Evolutionary conservation across 179 eudicot genomes (phyloP), one percentile per base, ranked within the genome.

Genomic region (Pouteria campechiana): DNA sequence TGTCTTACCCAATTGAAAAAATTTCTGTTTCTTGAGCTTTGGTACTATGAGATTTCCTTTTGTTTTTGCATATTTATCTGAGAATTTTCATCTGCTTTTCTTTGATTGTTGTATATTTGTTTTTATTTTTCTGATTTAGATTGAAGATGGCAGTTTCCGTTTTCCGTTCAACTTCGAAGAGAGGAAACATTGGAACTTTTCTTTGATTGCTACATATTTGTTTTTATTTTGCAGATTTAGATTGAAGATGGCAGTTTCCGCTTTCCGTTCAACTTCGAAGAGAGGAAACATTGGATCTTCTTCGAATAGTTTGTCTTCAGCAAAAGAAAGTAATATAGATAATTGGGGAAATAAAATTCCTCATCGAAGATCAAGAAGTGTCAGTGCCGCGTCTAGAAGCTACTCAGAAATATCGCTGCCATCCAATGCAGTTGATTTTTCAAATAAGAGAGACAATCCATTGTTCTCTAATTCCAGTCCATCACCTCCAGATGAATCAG

Each of bases 361-460:
- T 0, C 42, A 49, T 2, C 66, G 78, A 50, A 67, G 95, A 62
- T 85, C 95, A 4, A 70, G 54, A 25, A 85, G 95, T 54, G 93
- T 85, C 22, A 78, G 68, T 43, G 69, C 84, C n/a, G 48, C 64
- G 40, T 56, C 87, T 7, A 50, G 95, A 35, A 39, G 61, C 37
- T 57, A 67, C 15, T 22, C 44, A 25, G 79, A 72, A n/a, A n/a
- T n/a, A n/a, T n/a, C n/a, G n/a, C n/a, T n/a, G n/a, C n/a, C n/a
- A n/a, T n/a, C n/a, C 41, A 36, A 55, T 28, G 31, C 57, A 32
- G 41, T 70, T 7, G 86, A 70, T 7, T 85, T 75, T 31, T 55
- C 47, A 44, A 77, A 78, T 50, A 81, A 68, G 53, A 54, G 75
- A 22, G 95, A 78, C 15, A 85, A 85, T 45, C 95, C 93, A 31